These are phyloP conservation scores for Venturia oleaginea DNA, from an alignment of 2,329 filamentous ascomycete species.

Conservation along the genomic window DNA sequence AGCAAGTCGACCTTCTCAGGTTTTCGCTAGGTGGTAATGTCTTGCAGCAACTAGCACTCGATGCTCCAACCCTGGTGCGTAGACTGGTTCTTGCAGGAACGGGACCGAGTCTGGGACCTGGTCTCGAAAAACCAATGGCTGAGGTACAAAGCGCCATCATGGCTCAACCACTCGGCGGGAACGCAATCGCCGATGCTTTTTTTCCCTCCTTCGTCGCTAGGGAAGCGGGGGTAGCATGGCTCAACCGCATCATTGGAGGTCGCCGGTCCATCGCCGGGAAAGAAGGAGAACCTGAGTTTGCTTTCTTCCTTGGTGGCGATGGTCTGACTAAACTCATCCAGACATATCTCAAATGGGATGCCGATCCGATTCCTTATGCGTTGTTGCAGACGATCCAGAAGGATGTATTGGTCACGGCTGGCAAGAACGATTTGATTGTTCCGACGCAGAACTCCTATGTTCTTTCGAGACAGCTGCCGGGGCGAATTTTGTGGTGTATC, in stretches of 20 bases:
- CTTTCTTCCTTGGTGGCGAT: background rate
- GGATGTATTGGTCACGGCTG: constrained; percentile 24
- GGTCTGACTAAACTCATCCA: background rate
- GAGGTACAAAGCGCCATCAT: constrained; percentile 12
- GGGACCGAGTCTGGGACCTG: constrained; percentile 31
- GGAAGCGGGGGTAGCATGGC: background rate
- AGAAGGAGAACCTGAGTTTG: background rate
- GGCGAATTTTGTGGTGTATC: constrained; percentile 18
- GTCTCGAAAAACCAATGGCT: constrained; percentile 18
- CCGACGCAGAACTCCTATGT: constrained; percentile 17
- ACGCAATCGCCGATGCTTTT: constrained; percentile 13
- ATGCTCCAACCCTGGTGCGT: constrained; percentile 28
- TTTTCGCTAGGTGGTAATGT: constrained; percentile 43
- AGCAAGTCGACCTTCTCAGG: constrained; percentile 37
- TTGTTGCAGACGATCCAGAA: constrained; percentile 22
- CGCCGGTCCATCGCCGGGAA: background rate
- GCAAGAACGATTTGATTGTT: constrained; percentile 17
- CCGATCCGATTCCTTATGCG: constrained; percentile 16
- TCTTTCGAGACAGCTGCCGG: constrained; percentile 16
- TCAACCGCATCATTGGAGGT: background rate
- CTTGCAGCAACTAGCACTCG: constrained; percentile 38
- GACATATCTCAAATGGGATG: background rate
- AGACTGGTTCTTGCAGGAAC: constrained; percentile 39
- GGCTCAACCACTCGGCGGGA: background rate
- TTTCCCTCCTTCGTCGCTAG: constrained; percentile 13